Percentiles rank a stretch among this genome's conserved stretches.
Conservation (phyloP, 2,329 filamentous ascomycete species). For the Akanthomyces uredinophilus region DNA sequence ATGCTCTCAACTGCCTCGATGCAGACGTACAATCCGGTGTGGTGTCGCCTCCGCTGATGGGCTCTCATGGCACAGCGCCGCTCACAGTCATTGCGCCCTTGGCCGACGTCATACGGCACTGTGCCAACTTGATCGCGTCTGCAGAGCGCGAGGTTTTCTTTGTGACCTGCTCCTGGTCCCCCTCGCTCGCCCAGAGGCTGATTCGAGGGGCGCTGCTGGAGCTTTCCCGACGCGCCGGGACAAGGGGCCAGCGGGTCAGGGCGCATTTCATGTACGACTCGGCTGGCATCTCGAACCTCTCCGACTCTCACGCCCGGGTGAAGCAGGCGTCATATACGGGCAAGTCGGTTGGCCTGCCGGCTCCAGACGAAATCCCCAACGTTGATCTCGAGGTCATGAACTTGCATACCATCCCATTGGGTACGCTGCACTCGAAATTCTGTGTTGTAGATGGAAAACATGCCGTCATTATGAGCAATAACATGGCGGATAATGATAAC, state of each 20-base stretch:
- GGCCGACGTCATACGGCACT: slow-evolving; percentile 66
- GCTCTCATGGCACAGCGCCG: slow-evolving; percentile 56
- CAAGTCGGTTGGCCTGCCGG: slow-evolving; percentile 55
- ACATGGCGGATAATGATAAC: slow-evolving; percentile 74
- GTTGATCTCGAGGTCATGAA: slow-evolving; percentile 70
- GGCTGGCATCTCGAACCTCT: slow-evolving; percentile 57
- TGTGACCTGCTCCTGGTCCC: slow-evolving; percentile 72
- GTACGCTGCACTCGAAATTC: slow-evolving; percentile 74
- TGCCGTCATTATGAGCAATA: slow-evolving; percentile 72
- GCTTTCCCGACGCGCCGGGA: slow-evolving; percentile 59
- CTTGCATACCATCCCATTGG: slow-evolving; percentile 63
- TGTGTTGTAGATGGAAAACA: slow-evolving; percentile 69
- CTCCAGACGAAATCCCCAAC: slow-evolving; percentile 61
- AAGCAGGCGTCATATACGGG: slow-evolving; percentile 52
- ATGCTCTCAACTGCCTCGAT: slow-evolving; percentile 53
- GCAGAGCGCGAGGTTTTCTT: slow-evolving; percentile 69
- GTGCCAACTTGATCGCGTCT: slow-evolving; percentile 69
- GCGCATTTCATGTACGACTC: slow-evolving; percentile 75
- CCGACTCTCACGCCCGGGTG: slow-evolving; percentile 62
- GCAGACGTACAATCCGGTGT: slow-evolving; percentile 46
- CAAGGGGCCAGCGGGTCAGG: slow-evolving; percentile 51
- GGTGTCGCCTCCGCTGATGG: slow-evolving; percentile 48
- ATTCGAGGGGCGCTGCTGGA: slow-evolving; percentile 65
- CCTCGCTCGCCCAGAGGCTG: slow-evolving; percentile 61
- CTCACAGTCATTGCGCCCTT: slow-evolving; percentile 56